phyloP scores from a whole-genome alignment of 441 rosid genomes.

The Corymbia calophylla region DNA sequence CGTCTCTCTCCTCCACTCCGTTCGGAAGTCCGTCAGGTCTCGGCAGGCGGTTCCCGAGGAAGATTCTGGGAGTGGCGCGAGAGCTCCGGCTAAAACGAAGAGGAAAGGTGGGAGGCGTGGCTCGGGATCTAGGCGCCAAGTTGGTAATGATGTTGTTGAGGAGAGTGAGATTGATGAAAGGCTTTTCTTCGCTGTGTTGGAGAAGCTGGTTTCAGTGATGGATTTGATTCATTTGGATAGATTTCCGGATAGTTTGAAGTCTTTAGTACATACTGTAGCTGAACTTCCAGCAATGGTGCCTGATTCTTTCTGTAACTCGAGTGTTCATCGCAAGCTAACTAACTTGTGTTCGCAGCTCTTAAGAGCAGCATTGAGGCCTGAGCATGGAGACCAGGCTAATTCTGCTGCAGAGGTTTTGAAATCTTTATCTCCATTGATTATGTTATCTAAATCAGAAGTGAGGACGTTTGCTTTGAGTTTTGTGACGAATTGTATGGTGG shows the following conservation, averaged over 20 bases:
- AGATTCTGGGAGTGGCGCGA: conserved; percentile 9
- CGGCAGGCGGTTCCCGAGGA: neutral
- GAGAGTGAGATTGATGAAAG: conserved; percentile 32
- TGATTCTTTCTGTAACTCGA: conserved; percentile 23
- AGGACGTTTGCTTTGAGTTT: conserved; percentile 62
- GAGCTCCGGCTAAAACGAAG: conserved; percentile 18
- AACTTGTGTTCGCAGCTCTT: conserved; percentile 50
- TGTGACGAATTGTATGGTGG: conserved; percentile 31
- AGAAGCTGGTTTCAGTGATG: conserved; percentile 40
- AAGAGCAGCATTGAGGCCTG: conserved; percentile 40
- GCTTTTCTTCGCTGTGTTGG: conserved; percentile 35
- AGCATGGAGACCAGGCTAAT: conserved; percentile 55
- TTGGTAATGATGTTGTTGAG: conserved; percentile 7
- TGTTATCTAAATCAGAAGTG: conserved; percentile 55
- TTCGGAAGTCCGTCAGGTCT: conserved; percentile 57
- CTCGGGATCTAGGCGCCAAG: conserved; percentile 5
- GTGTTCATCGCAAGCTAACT: conserved; percentile 25
- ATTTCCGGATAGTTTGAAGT: conserved; percentile 74
- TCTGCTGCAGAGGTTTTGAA: conserved; percentile 68
- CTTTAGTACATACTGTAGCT: conserved; percentile 52
- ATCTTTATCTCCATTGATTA: conserved; percentile 51
- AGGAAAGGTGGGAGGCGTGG: conserved; percentile 21
- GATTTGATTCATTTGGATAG: conserved; percentile 66
- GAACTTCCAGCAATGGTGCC: conserved; percentile 49
- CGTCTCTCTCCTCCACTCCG: conserved; percentile 62